Evolutionary conservation across 2,329 filamentous ascomycete genomes (phyloP).

Genomic region (Penicillium psychrosexuale): DNA sequence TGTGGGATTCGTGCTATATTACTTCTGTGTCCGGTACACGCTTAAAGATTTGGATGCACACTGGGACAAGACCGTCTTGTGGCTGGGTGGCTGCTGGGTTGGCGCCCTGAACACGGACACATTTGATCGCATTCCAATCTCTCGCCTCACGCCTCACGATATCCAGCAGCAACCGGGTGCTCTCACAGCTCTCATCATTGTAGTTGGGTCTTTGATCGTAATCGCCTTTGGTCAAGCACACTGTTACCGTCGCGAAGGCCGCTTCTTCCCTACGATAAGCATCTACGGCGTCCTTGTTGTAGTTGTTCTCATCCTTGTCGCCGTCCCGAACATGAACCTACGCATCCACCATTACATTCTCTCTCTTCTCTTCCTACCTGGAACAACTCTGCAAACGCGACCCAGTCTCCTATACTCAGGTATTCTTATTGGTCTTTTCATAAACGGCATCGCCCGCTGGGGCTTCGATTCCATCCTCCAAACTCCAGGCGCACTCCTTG

Average conservation of each 20-base stretch:
- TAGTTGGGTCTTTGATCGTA: constrained; percentile 50
- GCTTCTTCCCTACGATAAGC: constrained; percentile 47
- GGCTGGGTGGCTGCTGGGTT: constrained; percentile 60
- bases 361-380: constrained; percentile 56
- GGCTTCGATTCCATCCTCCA: constrained; percentile 60
- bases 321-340: constrained; percentile 56
- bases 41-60: constrained; percentile 54
- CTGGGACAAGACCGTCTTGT: constrained; percentile 59
- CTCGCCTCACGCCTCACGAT: constrained; percentile 60
- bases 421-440: constrained; percentile 59
- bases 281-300: constrained; percentile 47
- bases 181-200: constrained; percentile 54
- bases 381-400: constrained; percentile 58
- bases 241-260: constrained; percentile 56
- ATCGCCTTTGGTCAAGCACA: constrained; percentile 57
- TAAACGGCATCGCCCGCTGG: constrained; percentile 64
- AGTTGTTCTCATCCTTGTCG: constrained; percentile 48
- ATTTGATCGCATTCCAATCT: constrained; percentile 61
- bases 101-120: constrained; percentile 62
- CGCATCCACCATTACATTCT: constrained; percentile 65
- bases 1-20: constrained; percentile 56
- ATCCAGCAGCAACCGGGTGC: constrained; percentile 60
- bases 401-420: constrained; percentile 60
- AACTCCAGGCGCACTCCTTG: constrained; percentile 51
- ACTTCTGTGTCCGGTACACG: constrained; percentile 51